Evolutionary conservation across 805 yeast genomes (phyloP).

Genomic region (Wickerhamiella azyma): DNA sequence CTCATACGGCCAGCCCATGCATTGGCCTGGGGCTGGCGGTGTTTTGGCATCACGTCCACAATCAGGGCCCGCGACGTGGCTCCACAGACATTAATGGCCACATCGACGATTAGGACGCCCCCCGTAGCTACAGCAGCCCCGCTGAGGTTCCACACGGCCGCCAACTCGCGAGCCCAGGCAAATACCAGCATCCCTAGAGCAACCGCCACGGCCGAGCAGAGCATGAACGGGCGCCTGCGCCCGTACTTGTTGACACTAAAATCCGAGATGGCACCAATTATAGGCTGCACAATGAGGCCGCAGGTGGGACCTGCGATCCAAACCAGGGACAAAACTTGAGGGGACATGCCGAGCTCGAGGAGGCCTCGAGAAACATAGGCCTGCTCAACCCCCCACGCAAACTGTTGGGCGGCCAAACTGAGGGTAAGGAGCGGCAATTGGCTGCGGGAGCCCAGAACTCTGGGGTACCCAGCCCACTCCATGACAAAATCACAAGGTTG

Average conservation of each 20-base stretch:
- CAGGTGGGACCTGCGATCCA: constrained; percentile 60
- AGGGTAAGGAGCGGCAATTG: constrained; percentile 20
- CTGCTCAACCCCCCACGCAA: constrained; percentile 55
- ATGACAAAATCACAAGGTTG: constrained; percentile 3
- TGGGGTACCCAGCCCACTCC: constrained; percentile 20
- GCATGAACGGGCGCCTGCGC: constrained; percentile 42
- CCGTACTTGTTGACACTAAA: constrained; percentile 28
- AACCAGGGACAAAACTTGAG: constrained; percentile 39
- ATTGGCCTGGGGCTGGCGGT: constrained; percentile 45
- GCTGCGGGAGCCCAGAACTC: constrained; percentile 12
- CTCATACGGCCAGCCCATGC: constrained; percentile 59
- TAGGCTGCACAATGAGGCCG: constrained; percentile 51
- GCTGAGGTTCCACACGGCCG: constrained; percentile 23
- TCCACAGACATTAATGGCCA: constrained; percentile 45
- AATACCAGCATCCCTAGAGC: constrained; percentile 32
- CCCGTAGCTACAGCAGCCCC: constrained; percentile 21
- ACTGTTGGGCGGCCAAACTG: constrained; percentile 43
- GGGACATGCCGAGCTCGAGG: constrained; percentile 48
- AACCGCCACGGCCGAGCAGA: constrained; percentile 41
- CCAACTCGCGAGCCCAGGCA: constrained; percentile 30
- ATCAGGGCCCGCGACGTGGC: constrained; percentile 48
- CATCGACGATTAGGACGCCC: constrained; percentile 44
- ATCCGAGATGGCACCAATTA: constrained; percentile 47
- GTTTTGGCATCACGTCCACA: constrained; percentile 44
- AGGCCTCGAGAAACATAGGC: constrained; percentile 50